These are phyloP conservation scores for Trichosanthes truncata DNA, from an alignment of 306 rosid species.

Conservation along the genomic window DNA sequence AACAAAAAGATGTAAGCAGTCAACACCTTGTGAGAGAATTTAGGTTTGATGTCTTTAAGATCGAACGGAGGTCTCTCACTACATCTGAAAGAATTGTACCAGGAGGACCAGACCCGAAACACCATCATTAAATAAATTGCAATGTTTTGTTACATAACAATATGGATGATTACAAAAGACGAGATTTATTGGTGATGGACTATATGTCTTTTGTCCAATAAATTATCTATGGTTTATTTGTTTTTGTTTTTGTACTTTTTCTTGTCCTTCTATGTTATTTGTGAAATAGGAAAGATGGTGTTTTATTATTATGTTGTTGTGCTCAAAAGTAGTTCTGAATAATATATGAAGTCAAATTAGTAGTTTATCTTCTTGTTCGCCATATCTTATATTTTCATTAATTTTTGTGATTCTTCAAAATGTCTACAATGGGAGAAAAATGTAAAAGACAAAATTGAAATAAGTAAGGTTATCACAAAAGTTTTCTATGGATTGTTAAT, in stretches of 20 bases:
- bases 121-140: neutral
- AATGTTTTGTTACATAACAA: neutral
- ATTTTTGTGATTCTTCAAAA: no score
- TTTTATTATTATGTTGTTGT: neutral
- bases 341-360: no score
- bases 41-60: neutral
- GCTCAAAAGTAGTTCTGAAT: neutral
- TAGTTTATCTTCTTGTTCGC: no score
- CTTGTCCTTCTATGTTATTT: neutral
- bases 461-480: neutral
- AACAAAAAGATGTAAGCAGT: neutral
- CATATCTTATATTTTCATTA: neutral
- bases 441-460: neutral
- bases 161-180: neutral
- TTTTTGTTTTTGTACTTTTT: neutral
- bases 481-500: no score
- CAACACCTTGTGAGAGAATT: neutral
- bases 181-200: neutral
- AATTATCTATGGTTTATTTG: neutral
- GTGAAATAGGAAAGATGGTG: neutral
- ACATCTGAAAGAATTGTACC: neutral
- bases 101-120: neutral
- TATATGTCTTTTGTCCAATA: neutral
- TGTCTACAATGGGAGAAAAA: neutral
- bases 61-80: neutral